Evolutionary conservation across 148 eudicot genomes (phyloP).

Genomic region (Pharnaceum exiguum): DNA sequence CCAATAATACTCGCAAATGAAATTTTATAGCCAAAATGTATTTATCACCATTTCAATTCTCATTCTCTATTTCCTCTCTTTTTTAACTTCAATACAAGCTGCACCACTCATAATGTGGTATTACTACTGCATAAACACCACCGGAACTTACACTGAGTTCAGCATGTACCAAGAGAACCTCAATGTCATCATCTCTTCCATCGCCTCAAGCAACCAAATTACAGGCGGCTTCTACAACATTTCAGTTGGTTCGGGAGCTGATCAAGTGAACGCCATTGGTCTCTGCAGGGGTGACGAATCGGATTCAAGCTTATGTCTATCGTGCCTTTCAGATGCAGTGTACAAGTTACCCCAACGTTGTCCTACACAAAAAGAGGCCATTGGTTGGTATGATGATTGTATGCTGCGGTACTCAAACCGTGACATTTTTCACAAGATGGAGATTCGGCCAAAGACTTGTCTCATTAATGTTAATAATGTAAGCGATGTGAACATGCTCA

Average conservation of each 20-base stretch:
- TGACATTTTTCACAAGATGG: slow-evolving; percentile 18
- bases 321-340: slow-evolving; percentile 22
- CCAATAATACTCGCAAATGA: too few species aligned
- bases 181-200: not conserved
- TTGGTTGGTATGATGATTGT: slow-evolving; percentile 36
- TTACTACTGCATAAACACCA: slow-evolving; percentile 8
- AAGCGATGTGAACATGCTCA: not conserved
- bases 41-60: not conserved
- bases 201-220: slow-evolving; percentile 5
- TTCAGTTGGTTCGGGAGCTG: slow-evolving; percentile 19
- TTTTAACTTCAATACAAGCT: not conserved
- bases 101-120: not conserved
- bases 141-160: slow-evolving; percentile 16
- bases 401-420: slow-evolving; percentile 35
- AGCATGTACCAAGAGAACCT: slow-evolving; percentile 11
- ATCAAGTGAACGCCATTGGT: slow-evolving; percentile 29
- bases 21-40: too few species aligned
- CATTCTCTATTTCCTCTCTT: not conserved
- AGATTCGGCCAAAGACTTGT: not conserved
- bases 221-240: slow-evolving; percentile 32
- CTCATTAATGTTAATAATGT: not conserved
- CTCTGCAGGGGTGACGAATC: slow-evolving; percentile 44
- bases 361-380: slow-evolving; percentile 29
- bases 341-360: slow-evolving; percentile 13
- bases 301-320: slow-evolving; percentile 18